Evolutionary conservation across 2,329 filamentous ascomycete species (phyloP).

Genomic region (Xylaria arbuscula): DNA sequence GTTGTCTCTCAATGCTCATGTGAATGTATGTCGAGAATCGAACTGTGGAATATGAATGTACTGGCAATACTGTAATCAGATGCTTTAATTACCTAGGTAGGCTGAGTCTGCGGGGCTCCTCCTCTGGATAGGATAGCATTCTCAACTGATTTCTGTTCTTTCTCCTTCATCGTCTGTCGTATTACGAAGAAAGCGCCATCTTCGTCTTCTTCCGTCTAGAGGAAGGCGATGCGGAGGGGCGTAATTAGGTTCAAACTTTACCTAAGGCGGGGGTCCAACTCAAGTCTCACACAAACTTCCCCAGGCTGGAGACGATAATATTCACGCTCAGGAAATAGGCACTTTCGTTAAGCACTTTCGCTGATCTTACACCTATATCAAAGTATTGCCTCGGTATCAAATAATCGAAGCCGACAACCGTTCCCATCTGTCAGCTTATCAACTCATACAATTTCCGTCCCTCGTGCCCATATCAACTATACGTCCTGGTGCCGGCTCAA

Average conservation of each 20-base stretch:
- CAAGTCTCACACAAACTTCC: background rate
- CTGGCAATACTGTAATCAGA: background rate
- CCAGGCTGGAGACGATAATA: background rate
- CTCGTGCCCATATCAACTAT: background rate
- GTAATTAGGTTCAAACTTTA: background rate
- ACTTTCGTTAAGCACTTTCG: background rate
- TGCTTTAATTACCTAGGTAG: background rate
- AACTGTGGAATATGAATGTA: background rate
- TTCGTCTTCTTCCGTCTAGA: background rate
- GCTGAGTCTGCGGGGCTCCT: no score
- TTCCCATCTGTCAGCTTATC: background rate
- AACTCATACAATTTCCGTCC: background rate
- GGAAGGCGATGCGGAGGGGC: slow-evolving; percentile 4
- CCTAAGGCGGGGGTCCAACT: background rate
- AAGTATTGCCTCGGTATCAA: background rate
- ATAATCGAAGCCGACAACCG: no score
- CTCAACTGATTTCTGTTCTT: no score
- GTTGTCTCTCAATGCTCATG: background rate
- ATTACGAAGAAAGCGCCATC: no score
- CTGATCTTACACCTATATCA: background rate
- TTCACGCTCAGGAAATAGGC: background rate
- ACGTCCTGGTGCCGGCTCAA: background rate
- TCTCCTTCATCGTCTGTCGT: no score
- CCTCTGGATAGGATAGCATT: no score
- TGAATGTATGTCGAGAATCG: background rate